phyloP scores from a whole-genome alignment of 257 asterid species.

The Cinchona pubescens region DNA sequence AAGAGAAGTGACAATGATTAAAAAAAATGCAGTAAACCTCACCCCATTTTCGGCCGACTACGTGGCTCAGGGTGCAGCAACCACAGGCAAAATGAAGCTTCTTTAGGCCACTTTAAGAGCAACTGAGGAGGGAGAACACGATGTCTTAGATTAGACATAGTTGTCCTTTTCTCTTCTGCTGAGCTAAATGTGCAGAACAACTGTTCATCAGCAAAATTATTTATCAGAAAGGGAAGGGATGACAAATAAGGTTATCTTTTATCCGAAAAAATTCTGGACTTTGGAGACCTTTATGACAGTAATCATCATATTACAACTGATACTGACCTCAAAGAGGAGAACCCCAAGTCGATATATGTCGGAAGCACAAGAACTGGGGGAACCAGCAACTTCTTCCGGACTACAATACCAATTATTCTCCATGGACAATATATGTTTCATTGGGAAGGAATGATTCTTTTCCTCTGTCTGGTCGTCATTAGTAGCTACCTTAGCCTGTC shows the following conservation, averaged over 20 bases:
- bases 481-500: conserved; percentile 30
- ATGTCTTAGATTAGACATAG: conserved; percentile 81
- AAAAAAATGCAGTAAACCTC: conserved; percentile 21
- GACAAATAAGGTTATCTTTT: neutral
- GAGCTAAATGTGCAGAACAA: conserved; percentile 69
- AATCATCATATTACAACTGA: neutral
- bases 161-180: conserved; percentile 64
- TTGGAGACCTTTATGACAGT: neutral
- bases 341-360: conserved; percentile 91
- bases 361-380: conserved; percentile 59
- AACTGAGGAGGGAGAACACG: conserved; percentile 93
- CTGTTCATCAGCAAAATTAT: conserved; percentile 45
- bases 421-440: conserved; percentile 78
- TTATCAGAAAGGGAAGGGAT: conserved; percentile 5
- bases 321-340: conserved; percentile 84
- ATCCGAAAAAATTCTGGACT: neutral
- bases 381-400: conserved; percentile 73
- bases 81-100: conserved; percentile 97
- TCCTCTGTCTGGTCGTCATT: conserved; percentile 43
- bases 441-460: conserved; percentile 61
- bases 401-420: conserved; percentile 81
- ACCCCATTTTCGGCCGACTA: conserved; percentile 83
- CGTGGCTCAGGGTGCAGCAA: conserved; percentile 86
- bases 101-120: conserved; percentile 95
- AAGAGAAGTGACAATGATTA: conserved; percentile 7